Evolutionary conservation across 257 asterid species (phyloP).

Genomic region (Verbascum thapsus): DNA sequence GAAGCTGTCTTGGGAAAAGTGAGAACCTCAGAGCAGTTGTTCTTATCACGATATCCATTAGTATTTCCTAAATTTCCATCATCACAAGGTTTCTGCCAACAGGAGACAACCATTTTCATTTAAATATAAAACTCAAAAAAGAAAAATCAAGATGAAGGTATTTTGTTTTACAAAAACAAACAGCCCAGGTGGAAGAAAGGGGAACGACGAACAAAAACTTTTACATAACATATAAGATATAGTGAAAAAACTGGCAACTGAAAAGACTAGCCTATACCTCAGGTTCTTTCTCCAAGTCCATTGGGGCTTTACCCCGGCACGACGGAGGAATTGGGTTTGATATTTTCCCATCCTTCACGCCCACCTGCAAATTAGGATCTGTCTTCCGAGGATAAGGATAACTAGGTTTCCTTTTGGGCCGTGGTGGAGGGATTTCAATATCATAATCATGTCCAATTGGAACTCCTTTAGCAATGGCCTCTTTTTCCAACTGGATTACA

Average conservation of each 20-base stretch:
- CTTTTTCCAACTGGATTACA: conserved; percentile 83
- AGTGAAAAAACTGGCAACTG: neutral
- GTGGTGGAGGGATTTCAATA: conserved; percentile 98
- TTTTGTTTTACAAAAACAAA: conserved; percentile 9
- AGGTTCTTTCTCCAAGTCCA: conserved; percentile 60
- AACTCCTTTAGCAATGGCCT: conserved; percentile 79
- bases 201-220: conserved; percentile 6
- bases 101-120: conserved; percentile 26
- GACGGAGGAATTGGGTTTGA: conserved; percentile 42
- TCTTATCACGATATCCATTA: conserved; percentile 43
- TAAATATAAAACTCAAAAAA: conserved; percentile 16
- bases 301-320: conserved; percentile 40
- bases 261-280: conserved; percentile 54
- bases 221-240: neutral
- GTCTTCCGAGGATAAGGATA: conserved; percentile 94
- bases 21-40: conserved; percentile 43
- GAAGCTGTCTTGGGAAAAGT: conserved; percentile 44
- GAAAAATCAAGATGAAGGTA: conserved; percentile 6
- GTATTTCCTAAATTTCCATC: conserved; percentile 49
- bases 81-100: conserved; percentile 52
- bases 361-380: conserved; percentile 47
- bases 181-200: conserved; percentile 24
- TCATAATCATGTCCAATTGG: conserved; percentile 72
- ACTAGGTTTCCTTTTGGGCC: conserved; percentile 94
- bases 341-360: conserved; percentile 60